Conservation (phyloP, 2,329 filamentous ascomycete species). For the Phialocephala subalpina region DNA sequence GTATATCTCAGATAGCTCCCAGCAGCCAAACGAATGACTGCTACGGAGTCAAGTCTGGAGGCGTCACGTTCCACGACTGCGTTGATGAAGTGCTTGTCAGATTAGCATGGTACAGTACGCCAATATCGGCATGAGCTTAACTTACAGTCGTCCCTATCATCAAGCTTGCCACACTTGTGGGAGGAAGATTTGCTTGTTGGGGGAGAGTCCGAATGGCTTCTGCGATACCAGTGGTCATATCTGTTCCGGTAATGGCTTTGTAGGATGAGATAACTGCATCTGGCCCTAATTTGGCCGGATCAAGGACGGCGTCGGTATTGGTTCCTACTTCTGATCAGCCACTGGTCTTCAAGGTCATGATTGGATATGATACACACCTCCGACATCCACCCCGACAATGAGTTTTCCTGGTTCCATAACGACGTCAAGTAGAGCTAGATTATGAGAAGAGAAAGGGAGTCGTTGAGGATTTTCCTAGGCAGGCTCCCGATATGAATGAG, state of each 20-base stretch:
- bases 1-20: slow-evolving; percentile 53
- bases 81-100: slow-evolving; percentile 50
- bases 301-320: slow-evolving; percentile 21
- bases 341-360: background rate
- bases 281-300: slow-evolving; percentile 10
- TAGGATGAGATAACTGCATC: slow-evolving; percentile 12
- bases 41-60: slow-evolving; percentile 51
- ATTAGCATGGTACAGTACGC: background rate
- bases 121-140: background rate
- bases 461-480: no score
- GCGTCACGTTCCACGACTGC: slow-evolving; percentile 55
- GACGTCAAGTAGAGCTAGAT: background rate
- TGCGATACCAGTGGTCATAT: slow-evolving; percentile 17
- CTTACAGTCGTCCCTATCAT: slow-evolving; percentile 22
- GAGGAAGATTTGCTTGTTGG: background rate
- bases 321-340: background rate
- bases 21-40: slow-evolving; percentile 53
- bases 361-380: slow-evolving; percentile 6
- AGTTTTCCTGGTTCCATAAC: background rate
- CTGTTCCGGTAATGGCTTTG: slow-evolving; percentile 15
- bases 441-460: background rate
- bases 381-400: slow-evolving; percentile 16
- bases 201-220: slow-evolving; percentile 10
- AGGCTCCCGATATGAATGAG: no score
- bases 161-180: slow-evolving; percentile 5